Base-by-base conservation (phyloP, 257 asterid genomes). In the Ilex asprella region DNA sequence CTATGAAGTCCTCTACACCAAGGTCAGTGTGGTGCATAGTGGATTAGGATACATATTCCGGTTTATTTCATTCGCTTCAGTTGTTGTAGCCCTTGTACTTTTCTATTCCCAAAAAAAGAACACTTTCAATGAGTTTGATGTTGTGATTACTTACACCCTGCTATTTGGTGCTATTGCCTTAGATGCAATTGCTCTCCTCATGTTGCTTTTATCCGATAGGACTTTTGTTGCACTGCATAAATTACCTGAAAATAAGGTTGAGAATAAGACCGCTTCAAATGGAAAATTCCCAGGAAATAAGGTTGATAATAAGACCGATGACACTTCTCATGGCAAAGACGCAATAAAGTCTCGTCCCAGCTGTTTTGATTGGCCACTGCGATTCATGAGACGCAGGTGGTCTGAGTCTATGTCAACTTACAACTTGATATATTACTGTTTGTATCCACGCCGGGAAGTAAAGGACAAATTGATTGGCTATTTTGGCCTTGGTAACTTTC, bases 1-100 rank as follows among this genome's bases (percentile, higher is more conserved):
- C 50, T 84, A 81, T 32, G 91, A 81, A 2, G 81, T 67, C 6
- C 74, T 84, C 35, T 81, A 63, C 47, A 81, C 88, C 5, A 84
- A 84, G 73, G 69, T 72, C 2, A 67, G 56, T 0, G 73, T 75
- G 6, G 79, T 73, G 3, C 69, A 77, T 71, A 66, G 63, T 30
- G 5, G 0, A 0, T 43, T 15, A 0, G 81, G 86, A 2, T 77
- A 62, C 55, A 0, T 41, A 0, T 56, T 43, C 29, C 59, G 88
- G 10, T 67, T 60, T 35, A 8, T 69, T 16, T 68, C 69, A 13
- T 65, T 60, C 14, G 21, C 67, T 32, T 57, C 70, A 2, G 65
- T 73, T 2, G 65, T 30, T 32, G 31, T 70, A 3, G 67, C 84
- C 3, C 75, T 74, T 21, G 76, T 61, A 7, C 74, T 77, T 55